Conservation (phyloP, 1,284 basidiomycete species). For the Cryptococcus sp. region DNA sequence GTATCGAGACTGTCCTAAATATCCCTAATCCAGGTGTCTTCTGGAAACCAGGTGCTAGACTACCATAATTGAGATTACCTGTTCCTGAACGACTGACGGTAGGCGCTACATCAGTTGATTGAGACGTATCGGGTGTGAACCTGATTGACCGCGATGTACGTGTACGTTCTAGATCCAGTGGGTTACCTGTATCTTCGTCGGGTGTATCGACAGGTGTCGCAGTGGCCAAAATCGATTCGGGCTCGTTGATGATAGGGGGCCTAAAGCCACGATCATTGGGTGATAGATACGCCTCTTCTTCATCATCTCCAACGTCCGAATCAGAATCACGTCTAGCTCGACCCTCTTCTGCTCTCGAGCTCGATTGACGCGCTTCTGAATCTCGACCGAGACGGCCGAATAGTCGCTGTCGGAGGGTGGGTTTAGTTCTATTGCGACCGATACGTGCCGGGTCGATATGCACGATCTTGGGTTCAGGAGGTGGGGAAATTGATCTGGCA, state of each 20-base stretch:
- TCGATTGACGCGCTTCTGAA: slow-evolving; percentile 3
- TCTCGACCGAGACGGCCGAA: slow-evolving; percentile 6
- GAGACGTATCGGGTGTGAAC: slow-evolving; percentile 35
- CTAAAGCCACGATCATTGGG: background rate
- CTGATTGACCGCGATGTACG: slow-evolving; percentile 27
- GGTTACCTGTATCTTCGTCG: slow-evolving; percentile 6
- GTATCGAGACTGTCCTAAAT: slow-evolving; percentile 19
- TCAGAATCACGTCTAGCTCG: slow-evolving; percentile 5
- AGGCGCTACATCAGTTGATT: slow-evolving; percentile 39
- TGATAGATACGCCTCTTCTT: background rate
- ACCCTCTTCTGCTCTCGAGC: slow-evolving; percentile 17
- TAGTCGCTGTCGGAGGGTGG: slow-evolving; percentile 6
- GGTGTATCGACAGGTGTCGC: slow-evolving; percentile 5
- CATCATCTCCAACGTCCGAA: too few species aligned
- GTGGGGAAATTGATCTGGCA: background rate
- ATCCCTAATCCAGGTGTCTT: slow-evolving; percentile 36
- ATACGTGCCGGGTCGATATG: background rate
- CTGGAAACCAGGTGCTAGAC: slow-evolving; percentile 34
- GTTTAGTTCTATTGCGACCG: slow-evolving; percentile 5
- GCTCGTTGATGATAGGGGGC: background rate
- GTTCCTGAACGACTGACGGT: slow-evolving; percentile 9
- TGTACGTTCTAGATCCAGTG: slow-evolving; percentile 14
- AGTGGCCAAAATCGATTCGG: slow-evolving; percentile 4
- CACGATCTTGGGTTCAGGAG: background rate
- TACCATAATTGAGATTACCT: slow-evolving; percentile 45